phyloP scores from a whole-genome alignment of 768 basidiomycete genomes.

The Boletus subcaerulescens region DNA sequence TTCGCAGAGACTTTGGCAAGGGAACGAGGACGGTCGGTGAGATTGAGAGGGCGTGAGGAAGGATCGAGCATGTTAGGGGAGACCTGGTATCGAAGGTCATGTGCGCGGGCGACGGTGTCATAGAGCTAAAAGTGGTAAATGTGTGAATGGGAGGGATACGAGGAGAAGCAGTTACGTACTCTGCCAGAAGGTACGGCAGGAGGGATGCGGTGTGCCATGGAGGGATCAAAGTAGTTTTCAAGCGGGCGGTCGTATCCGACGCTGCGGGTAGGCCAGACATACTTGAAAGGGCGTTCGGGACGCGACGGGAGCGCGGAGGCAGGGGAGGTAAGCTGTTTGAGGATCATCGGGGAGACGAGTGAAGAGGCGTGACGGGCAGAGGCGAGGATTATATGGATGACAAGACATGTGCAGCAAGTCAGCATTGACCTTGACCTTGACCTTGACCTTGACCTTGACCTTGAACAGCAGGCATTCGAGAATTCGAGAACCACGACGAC shows the following conservation, averaged over 20 bases:
- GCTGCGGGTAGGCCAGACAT: conserved; percentile 10
- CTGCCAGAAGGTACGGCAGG: conserved; percentile 10
- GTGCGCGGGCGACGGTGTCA: conserved; percentile 26
- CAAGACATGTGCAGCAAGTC: conserved; percentile 15
- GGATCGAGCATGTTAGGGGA: conserved; percentile 11
- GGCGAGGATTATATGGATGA: conserved; percentile 16
- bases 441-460: too few relatives aligned
- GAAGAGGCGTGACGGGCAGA: neutral
- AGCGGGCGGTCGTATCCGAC: conserved; percentile 22
- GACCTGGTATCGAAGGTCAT: conserved; percentile 22
- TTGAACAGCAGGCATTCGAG: too few relatives aligned
- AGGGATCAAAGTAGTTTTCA: conserved; percentile 25
- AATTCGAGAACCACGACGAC: neutral
- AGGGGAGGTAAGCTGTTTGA: conserved; percentile 1
- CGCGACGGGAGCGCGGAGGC: conserved; percentile 10
- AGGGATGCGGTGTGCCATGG: conserved; percentile 17
- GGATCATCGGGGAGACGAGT: conserved; percentile 12
- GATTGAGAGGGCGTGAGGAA: conserved; percentile 8
- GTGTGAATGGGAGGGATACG: neutral
- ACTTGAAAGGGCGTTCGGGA: conserved; percentile 16
- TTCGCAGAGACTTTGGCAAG: conserved; percentile 9
- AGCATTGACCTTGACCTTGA: too few relatives aligned
- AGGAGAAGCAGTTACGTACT: conserved; percentile 12
- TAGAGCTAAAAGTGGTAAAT: conserved; percentile 23
- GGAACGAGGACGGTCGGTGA: conserved; percentile 15